These are phyloP conservation scores for Chaetomiaceae sp. DNA, from an alignment of 2,329 filamentous ascomycete genomes.

Conservation along the genomic window DNA sequence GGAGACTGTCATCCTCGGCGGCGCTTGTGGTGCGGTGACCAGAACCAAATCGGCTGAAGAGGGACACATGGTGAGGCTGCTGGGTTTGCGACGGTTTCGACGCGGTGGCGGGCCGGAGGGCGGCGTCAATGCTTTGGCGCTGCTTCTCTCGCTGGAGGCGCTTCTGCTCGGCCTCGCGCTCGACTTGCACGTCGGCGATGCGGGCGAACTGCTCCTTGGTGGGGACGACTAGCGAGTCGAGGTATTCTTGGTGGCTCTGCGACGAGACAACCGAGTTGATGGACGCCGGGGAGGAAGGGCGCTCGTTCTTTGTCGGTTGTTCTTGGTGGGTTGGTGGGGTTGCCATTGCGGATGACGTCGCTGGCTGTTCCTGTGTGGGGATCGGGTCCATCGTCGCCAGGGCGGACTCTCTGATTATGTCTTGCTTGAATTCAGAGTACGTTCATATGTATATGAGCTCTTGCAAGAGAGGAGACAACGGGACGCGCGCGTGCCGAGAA, in stretches of 20 bases:
- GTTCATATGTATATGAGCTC: no score
- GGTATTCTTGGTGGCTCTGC: conserved; percentile 18
- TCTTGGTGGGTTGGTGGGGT: background rate
- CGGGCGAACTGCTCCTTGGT: conserved; percentile 24
- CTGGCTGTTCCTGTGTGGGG: background rate
- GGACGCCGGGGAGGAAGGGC: conserved; percentile 3
- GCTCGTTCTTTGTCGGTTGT: background rate
- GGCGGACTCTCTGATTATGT: no score
- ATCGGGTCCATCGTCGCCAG: no score
- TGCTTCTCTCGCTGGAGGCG: conserved; percentile 20
- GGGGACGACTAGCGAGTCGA: conserved; percentile 24
- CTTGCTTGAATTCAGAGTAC: no score
- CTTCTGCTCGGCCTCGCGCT: conserved; percentile 26
- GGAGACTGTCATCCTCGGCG: conserved; percentile 27
- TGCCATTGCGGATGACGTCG: background rate
- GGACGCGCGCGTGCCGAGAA: no score
- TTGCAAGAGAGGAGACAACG: no score
- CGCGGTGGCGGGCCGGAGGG: background rate
- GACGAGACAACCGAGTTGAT: conserved; percentile 6
- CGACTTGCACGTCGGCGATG: conserved; percentile 23
- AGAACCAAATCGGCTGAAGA: conserved; percentile 13
- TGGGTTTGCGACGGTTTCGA: background rate
- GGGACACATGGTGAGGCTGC: conserved; percentile 4
- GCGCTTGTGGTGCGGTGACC: conserved; percentile 5
- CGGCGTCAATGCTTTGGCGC: conserved; percentile 18